Conservation (phyloP, 129 eudicot genomes). For the Dittrichia graveolens region DNA sequence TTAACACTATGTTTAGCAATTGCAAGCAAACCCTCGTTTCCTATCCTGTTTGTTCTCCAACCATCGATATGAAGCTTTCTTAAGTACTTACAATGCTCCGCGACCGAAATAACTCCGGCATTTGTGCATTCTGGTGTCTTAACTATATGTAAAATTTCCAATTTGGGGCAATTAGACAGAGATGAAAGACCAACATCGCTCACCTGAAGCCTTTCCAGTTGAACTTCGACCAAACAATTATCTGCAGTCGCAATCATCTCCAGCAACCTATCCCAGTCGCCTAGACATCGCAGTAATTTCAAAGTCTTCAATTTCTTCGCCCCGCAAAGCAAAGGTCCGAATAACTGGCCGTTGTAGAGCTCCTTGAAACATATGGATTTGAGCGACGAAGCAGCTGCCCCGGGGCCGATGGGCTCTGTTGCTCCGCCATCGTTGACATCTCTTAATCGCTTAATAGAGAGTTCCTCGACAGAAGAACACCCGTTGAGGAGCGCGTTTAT, state of each 20-base stretch:
- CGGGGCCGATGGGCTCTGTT: conserved; percentile 33
- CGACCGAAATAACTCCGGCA: conserved; percentile 33
- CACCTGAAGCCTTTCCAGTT: conserved; percentile 43
- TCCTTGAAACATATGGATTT: conserved; percentile 35
- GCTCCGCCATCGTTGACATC: conserved; percentile 35
- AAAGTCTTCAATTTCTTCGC: conserved; percentile 37
- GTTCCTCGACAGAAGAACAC: conserved; percentile 35
- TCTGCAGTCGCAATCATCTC: conserved; percentile 21
- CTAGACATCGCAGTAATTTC: conserved; percentile 32
- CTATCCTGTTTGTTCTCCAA: conserved; percentile 45
- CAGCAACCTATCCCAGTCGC: conserved; percentile 43
- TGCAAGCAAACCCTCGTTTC: conserved; percentile 32
- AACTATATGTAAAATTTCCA: conserved; percentile 41
- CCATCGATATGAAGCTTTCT: conserved; percentile 36
- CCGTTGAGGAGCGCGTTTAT: conserved; percentile 28
- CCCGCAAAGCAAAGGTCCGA: conserved; percentile 34
- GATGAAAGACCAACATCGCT: conserved; percentile 39
- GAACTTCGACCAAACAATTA: conserved; percentile 38
- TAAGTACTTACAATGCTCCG: conserved; percentile 36
- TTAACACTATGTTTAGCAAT: conserved; percentile 31
- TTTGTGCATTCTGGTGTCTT: conserved; percentile 45
- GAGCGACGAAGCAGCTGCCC: conserved; percentile 26
- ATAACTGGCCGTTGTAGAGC: conserved; percentile 31
- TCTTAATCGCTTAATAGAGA: conserved; percentile 43
- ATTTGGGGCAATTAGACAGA: conserved; percentile 28